Evolutionary conservation across 1,139 yeast species (phyloP), one percentile per base, ranked within the genome.

Genomic region (Sugiyamaella novakii): DNA sequence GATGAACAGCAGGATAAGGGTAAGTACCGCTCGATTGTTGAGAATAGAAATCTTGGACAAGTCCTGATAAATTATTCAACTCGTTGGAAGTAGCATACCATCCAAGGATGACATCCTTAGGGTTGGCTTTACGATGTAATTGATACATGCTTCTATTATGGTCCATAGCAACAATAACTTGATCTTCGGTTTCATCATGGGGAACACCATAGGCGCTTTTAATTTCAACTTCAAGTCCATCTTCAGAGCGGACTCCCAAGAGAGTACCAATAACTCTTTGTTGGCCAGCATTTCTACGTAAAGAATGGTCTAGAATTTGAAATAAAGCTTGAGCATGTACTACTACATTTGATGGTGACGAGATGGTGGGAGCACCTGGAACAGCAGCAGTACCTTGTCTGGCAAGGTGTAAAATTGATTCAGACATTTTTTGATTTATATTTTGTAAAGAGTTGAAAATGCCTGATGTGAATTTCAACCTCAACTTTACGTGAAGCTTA

Each of bases 141-240:
- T 81, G 84, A 68, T 76, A 85, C 70, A 86, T 78, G 34, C 81
- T 71, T 65, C 83, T 82, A 73, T 85, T 87, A 62, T 81, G 83
- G 62, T 84, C 92, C 58, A 87, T 82, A 61, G 83, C 91, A 57
- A 87, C 84, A 58, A 83, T 79, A 56, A 85, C 79, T 59, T 77
- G 79, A 39, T 86, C 87, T 29, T 86, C 91, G 41, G 86, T 83
- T 65, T 87, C 95, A 54, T 77, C 78, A 64, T 88, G 87, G 42
- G 95, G 94, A 47, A 88, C 94, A 69, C 87, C 79, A 68, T 83
- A 88, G 6, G 91, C 87, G 56, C 81, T 87, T 63, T 82, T 78
- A 59, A 88, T 75, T 62, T 84, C 94, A 43, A 85, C 76, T 61
- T 80, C 86, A 24, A 79, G 70, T n/a, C 95, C 95, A 66, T 87